These are phyloP conservation scores for Candida neerlandica DNA, from an alignment of 1,139 yeast species.

Conservation along the genomic window DNA sequence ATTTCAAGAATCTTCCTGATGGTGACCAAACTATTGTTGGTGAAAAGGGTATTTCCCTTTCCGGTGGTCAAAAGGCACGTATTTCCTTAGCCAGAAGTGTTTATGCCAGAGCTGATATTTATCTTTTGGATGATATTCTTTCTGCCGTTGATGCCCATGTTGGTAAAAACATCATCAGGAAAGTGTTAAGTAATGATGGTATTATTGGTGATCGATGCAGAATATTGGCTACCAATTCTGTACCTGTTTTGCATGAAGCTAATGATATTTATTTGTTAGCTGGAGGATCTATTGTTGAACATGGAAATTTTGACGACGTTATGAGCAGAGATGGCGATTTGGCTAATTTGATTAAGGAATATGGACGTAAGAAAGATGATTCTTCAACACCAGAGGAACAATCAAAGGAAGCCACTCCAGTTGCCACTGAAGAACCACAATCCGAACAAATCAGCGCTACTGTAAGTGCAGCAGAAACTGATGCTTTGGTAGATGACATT, in stretches of 20 bases:
- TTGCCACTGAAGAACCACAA: conserved; percentile 12
- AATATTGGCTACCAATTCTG: conserved; percentile 38
- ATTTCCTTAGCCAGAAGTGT: conserved; percentile 42
- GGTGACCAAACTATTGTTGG: conserved; percentile 43
- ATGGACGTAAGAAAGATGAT: conserved; percentile 24
- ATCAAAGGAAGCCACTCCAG: conserved; percentile 31
- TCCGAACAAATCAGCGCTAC: conserved; percentile 38
- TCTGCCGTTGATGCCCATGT: conserved; percentile 42
- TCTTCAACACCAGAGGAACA: conserved; percentile 21
- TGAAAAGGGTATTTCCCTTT: conserved; percentile 42
- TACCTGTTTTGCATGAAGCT: conserved; percentile 32
- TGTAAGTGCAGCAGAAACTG: conserved; percentile 12
- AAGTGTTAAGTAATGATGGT: conserved; percentile 30
- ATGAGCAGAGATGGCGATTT: conserved; percentile 34
- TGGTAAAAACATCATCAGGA: conserved; percentile 33
- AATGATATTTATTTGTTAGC: conserved; percentile 29
- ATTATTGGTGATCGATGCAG: conserved; percentile 32
- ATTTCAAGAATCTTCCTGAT: conserved; percentile 35
- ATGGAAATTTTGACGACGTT: conserved; percentile 33
- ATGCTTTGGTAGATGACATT: conserved; percentile 24
- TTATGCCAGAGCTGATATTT: conserved; percentile 40
- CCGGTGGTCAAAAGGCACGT: conserved; percentile 46
- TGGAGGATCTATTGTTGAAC: conserved; percentile 28
- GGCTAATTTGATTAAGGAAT: conserved; percentile 28
- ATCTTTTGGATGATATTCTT: conserved; percentile 36